These are phyloP conservation scores for Tetradesmus obliquus DNA, from an alignment of 139 green algal genomes.

Conservation along the genomic window DNA sequence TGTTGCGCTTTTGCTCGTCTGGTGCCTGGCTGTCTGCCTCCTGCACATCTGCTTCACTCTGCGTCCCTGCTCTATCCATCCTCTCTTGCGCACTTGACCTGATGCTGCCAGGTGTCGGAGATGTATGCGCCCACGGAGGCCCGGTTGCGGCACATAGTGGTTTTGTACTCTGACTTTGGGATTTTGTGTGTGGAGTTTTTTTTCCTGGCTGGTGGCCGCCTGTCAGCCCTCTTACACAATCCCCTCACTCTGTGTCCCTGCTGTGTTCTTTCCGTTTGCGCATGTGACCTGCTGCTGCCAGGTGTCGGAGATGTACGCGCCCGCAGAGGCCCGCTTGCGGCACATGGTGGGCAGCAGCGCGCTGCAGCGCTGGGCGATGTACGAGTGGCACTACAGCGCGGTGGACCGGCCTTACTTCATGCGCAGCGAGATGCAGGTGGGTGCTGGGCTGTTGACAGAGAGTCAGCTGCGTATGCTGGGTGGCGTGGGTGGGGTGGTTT, in stretches of 20 bases:
- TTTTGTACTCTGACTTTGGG: too few species aligned
- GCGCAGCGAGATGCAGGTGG: conserved; percentile 67
- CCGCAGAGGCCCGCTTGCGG: conserved; percentile 65
- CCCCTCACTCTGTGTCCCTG: too few species aligned
- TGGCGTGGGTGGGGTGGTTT: background rate
- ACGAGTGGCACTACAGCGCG: conserved; percentile 80
- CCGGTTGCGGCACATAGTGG: conserved; percentile 66
- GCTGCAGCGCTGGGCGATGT: conserved; percentile 66
- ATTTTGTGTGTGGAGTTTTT: too few species aligned
- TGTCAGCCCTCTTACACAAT: too few species aligned
- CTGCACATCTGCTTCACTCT: too few species aligned
- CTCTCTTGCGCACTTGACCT: too few species aligned
- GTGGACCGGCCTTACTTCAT: conserved; percentile 86
- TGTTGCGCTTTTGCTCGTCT: too few species aligned
- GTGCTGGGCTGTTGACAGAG: background rate
- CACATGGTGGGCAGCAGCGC: conserved; percentile 61
- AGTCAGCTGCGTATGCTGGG: background rate
- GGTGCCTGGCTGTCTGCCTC: too few species aligned
- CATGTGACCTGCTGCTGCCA: background rate
- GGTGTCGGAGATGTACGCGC: background rate
- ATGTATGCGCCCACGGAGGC: conserved; percentile 51
- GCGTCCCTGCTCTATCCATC: too few species aligned
- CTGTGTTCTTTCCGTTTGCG: too few species aligned
- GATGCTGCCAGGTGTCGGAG: background rate
- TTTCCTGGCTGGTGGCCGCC: background rate